Base-by-base conservation (phyloP, 2,329 filamentous ascomycete species). In the Chaetomium olivaceum region DNA sequence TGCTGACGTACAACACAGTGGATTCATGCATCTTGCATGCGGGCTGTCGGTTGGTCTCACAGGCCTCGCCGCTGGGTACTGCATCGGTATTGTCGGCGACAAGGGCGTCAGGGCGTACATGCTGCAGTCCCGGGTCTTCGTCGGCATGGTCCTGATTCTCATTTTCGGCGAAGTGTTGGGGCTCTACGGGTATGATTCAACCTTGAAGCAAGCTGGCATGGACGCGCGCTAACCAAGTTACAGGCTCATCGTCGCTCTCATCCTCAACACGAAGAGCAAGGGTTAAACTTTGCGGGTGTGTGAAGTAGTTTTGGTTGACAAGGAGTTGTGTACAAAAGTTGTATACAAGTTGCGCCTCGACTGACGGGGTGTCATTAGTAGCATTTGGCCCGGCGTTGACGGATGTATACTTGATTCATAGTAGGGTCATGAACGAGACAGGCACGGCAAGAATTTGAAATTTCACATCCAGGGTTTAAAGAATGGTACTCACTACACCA, bases 141-240 rank as follows among this genome's bases (percentile, higher is more conserved):
- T 99, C 58, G 95, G 95, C 78, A 98, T 98, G 95, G 94, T 99
- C 56, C 81, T 99, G 74, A 98, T 98, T 72, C 85, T 98, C 69
- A 99, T 99, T 86, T 99, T 99, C 77, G 95, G 92, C 64, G 95
- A 99, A 83, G 95, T 99, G 21, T 78, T 99, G 76, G 95, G 95
- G 78, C 89, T 99, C 36, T 99, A 99, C 75, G 95, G 95, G 92
- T 97, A 84, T 23, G 62, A 29, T 4, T 29, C 27, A 25, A 1
- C 9, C 6, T 16, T 19, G n/a, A 14, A 5, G 1, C 54, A n/a
- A 51, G 11, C 1, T 6, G n/a, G 1, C 19, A n/a, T 23, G 43
- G 19, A 0, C 12, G 21, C 21, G 19, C 39, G 43, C 66, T 67
- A 5, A 68, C 58, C 67, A 70, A 76, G 71, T 75, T 69, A 19